Evolutionary conservation across 2,329 filamentous ascomycete genomes (phyloP), one percentile per base, ranked within the genome.

Genomic region (Pseudogymnoascus sp.): DNA sequence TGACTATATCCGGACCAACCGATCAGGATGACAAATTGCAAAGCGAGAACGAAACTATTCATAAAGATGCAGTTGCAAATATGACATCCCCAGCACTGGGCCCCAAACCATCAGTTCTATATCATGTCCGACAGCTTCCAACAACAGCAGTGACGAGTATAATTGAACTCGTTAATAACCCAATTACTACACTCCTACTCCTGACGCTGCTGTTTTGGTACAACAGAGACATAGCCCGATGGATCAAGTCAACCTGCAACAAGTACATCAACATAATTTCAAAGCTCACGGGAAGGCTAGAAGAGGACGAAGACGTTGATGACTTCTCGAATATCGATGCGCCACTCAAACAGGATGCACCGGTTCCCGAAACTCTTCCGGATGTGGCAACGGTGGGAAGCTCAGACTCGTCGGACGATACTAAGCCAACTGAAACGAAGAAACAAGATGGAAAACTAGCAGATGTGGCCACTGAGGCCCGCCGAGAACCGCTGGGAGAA

Each of bases 111-210:
- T 40, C 75, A 11, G 77, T 86, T 14, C 74, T 84, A 1, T 76
- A 80, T 28, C 81, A 78, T 49, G 75, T 85, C 63, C 80, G 78
- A 69, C 75, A 77, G 28, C 72, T 87, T 1, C 82, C 81, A 1
- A 76, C 79, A 46, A 77, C 79, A 23, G 82, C 80, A 0, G 75
- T 77, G 0, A 77, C 81, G 43, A 83, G 77, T 63, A 73, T 84
- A 7, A 71, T 82, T 5, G 83, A 86, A 46, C 79, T 87, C 11
- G 70, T 87, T 46, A 80, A 77, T 62, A 86, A 86, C 64, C 83
- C 83, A 9, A 56, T 72, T 2, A 61, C 69, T 25, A 63, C 68
- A 6, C 34, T 72, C 2, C 34, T 83, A 3, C 28, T 56, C 49
- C 49, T 56, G n/a, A 56, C 49, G 28, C 49, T 56, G 12, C 28